These are phyloP conservation scores for Dacryopinax primogenitus DNA, from an alignment of 768 basidiomycete genomes.

Conservation along the genomic window DNA sequence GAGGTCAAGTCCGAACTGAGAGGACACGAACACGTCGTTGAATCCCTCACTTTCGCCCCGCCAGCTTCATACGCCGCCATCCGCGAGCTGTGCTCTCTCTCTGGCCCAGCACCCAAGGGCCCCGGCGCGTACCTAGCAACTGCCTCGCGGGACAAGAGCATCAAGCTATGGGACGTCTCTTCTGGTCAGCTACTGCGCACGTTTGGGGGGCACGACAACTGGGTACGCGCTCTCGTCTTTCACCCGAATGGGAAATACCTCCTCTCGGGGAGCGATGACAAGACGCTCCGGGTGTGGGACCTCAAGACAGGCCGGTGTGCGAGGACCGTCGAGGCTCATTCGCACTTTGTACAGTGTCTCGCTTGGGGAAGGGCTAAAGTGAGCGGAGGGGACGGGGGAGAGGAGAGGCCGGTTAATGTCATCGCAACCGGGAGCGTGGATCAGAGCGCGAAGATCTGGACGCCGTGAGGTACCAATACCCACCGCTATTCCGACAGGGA, in stretches of 20 bases:
- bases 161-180: slow-evolving; percentile 80
- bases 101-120: slow-evolving; percentile 36
- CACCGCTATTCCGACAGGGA: neutral
- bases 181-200: slow-evolving; percentile 70
- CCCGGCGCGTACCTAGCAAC: slow-evolving; percentile 51
- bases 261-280: slow-evolving; percentile 85
- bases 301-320: slow-evolving; percentile 70
- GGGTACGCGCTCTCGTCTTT: slow-evolving; percentile 78
- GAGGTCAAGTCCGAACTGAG: slow-evolving; percentile 71
- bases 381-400: slow-evolving; percentile 22
- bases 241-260: slow-evolving; percentile 83
- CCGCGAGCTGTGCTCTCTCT: slow-evolving; percentile 57
- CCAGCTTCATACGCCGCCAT: slow-evolving; percentile 60
- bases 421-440: slow-evolving; percentile 38
- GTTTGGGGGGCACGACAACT: slow-evolving; percentile 80
- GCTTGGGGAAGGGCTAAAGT: slow-evolving; percentile 54
- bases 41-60: slow-evolving; percentile 71
- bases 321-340: slow-evolving; percentile 78
- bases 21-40: slow-evolving; percentile 79
- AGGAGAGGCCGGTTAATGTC: slow-evolving; percentile 33
- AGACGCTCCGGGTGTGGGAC: slow-evolving; percentile 85
- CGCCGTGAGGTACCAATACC: slow-evolving; percentile 10
- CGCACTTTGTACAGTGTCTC: slow-evolving; percentile 68
- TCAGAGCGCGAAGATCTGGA: slow-evolving; percentile 30
- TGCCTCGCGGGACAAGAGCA: slow-evolving; percentile 80